These are phyloP conservation scores for Chrysoporthe deuterocubensis DNA, from an alignment of 2,329 filamentous ascomycete genomes.

Conservation along the genomic window DNA sequence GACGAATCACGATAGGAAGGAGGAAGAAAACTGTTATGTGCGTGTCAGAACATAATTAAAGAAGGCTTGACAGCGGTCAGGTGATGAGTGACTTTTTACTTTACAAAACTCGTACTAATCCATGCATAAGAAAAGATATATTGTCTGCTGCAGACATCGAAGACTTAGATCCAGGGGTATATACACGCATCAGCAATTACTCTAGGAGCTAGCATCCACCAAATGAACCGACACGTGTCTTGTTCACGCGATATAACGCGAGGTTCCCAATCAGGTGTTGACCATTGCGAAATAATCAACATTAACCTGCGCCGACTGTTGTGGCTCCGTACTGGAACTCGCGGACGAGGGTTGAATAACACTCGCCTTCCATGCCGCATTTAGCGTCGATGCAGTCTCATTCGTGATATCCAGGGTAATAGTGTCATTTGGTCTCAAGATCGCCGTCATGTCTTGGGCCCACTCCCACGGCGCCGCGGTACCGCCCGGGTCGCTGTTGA, in stretches of 20 bases:
- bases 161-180: not conserved
- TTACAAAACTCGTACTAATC: no score
- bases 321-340: not conserved
- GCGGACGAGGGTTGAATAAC: not conserved
- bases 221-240: not conserved
- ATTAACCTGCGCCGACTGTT: conserved; percentile 15
- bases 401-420: conserved; percentile 32
- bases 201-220: not conserved
- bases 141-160: no score
- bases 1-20: no score
- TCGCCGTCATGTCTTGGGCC: conserved; percentile 68
- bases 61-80: no score
- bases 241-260: not conserved
- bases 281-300: conserved; percentile 38
- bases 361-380: conserved; percentile 33
- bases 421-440: conserved; percentile 39
- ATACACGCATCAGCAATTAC: not conserved
- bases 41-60: no score
- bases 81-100: no score
- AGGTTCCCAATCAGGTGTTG: conserved; percentile 28
- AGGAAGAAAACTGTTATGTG: no score
- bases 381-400: conserved; percentile 31
- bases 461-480: conserved; percentile 72
- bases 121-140: no score
- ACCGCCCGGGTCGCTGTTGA: conserved; percentile 75